A percentile compares a stretch with the other conserved stretches of the same genome.
phyloP scores from a whole-genome alignment of 2,329 filamentous ascomycete genomes.

The Teratosphaeria gauchensis region DNA sequence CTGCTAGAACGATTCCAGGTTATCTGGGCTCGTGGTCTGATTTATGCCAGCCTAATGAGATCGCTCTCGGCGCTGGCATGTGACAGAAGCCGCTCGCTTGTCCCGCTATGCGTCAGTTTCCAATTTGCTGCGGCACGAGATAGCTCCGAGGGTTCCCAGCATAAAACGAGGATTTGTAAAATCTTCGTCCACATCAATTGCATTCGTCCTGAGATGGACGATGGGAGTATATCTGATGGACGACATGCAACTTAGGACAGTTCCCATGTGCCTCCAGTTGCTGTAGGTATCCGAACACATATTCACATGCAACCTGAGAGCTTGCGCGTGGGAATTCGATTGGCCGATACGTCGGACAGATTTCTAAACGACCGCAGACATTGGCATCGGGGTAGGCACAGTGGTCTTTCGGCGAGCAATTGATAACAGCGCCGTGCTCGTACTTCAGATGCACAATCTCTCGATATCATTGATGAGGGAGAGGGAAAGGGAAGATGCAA shows the following conservation, averaged over 20 bases:
- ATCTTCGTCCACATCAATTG: not conserved
- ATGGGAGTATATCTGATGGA: not conserved
- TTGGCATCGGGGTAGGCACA: no score
- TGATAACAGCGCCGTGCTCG: no score
- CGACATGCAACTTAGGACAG: no score
- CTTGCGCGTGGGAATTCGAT: no score
- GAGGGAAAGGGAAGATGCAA: no score
- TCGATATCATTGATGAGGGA: no score
- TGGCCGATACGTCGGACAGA: no score
- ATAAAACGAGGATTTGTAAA: not conserved
- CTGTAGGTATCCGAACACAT: not conserved
- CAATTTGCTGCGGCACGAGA: not conserved
- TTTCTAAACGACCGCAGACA: no score
- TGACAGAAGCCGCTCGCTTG: not conserved
- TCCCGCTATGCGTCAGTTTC: not conserved
- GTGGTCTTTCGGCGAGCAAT: no score
- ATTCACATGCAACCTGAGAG: no score
- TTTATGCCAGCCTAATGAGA: not conserved
- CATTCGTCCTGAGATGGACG: not conserved
- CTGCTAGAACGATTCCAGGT: not conserved
- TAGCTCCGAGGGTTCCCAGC: not conserved
- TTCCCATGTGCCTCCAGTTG: no score
- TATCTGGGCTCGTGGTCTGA: not conserved
- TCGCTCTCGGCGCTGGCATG: not conserved
- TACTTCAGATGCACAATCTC: no score